Evolutionary conservation across 2,329 filamentous ascomycete species (phyloP).

Genomic region (Fusarium dlaminii): DNA sequence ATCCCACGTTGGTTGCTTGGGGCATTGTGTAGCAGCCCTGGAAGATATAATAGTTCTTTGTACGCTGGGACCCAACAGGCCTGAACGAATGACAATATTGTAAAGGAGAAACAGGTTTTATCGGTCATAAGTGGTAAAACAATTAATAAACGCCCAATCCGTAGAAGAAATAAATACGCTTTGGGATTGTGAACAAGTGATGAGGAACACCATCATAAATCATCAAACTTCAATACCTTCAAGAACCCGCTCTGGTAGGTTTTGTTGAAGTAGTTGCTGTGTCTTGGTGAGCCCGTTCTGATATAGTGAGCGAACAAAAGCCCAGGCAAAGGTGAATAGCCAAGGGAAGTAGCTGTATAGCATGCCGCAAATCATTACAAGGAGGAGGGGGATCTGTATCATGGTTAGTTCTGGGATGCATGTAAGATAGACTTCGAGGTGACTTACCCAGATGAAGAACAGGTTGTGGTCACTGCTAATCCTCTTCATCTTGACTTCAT

Average conservation of each 20-base stretch:
- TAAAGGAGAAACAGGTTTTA: conserved; percentile 1
- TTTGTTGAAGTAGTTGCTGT: conserved; percentile 42
- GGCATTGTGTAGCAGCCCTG: background rate
- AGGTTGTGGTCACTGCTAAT: conserved; percentile 71
- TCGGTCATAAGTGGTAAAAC: conserved; percentile 16
- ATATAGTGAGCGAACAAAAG: conserved; percentile 46
- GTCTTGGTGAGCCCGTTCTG: conserved; percentile 43
- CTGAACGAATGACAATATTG: conserved; percentile 12
- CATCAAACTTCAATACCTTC: conserved; percentile 43
- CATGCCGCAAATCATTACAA: conserved; percentile 60
- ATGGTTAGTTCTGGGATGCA: conserved; percentile 29
- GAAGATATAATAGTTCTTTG: background rate
- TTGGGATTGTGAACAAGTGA: conserved; percentile 24
- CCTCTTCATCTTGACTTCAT: conserved; percentile 70
- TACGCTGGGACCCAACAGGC: background rate
- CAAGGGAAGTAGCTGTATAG: conserved; percentile 62
- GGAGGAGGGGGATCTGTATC: conserved; percentile 59
- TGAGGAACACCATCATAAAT: conserved; percentile 30
- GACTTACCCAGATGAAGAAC: conserved; percentile 74
- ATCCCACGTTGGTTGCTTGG: background rate
- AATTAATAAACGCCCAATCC: conserved; percentile 22
- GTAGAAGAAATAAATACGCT: conserved; percentile 22
- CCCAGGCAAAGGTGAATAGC: conserved; percentile 51
- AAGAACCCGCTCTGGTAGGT: conserved; percentile 38
- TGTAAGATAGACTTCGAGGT: background rate